Evolutionary conservation across 306 rosid species (phyloP).

Genomic region (Acacia acuminata): DNA sequence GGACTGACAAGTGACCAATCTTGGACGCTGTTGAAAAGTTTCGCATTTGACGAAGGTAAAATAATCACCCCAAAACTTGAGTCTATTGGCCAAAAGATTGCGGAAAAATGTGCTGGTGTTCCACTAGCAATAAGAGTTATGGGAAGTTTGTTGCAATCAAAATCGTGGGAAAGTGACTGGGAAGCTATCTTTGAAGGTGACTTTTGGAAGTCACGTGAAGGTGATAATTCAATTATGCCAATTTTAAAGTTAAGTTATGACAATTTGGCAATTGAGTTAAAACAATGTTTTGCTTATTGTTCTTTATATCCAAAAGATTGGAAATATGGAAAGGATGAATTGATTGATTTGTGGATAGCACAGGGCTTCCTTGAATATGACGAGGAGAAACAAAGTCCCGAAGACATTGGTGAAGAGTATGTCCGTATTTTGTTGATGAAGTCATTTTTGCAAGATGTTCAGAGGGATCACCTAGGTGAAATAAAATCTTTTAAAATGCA

Average conservation of each 20-base stretch:
- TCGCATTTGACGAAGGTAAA: not conserved
- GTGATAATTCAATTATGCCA: not conserved
- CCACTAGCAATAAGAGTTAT: not conserved
- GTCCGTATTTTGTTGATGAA: not conserved
- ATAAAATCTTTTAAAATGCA: not conserved
- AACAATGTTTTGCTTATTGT: not conserved
- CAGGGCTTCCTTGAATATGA: not conserved
- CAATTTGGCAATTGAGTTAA: not conserved
- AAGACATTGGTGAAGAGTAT: not conserved
- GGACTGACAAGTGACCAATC: not conserved
- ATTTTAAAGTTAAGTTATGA: not conserved
- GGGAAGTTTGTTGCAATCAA: not conserved
- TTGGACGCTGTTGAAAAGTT: not conserved
- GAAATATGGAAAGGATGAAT: not conserved
- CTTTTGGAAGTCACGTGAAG: not conserved
- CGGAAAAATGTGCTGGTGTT: not conserved
- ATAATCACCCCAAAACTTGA: not conserved
- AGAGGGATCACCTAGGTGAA: not conserved
- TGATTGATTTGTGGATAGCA: not conserved
- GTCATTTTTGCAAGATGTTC: not conserved
- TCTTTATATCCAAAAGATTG: slow-evolving; percentile 2
- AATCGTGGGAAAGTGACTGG: not conserved
- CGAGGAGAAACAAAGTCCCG: not conserved
- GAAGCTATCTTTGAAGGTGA: not conserved
- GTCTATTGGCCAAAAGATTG: not conserved